Base-by-base conservation (phyloP, 148 eudicot species). In the Polygonum aviculare region DNA sequence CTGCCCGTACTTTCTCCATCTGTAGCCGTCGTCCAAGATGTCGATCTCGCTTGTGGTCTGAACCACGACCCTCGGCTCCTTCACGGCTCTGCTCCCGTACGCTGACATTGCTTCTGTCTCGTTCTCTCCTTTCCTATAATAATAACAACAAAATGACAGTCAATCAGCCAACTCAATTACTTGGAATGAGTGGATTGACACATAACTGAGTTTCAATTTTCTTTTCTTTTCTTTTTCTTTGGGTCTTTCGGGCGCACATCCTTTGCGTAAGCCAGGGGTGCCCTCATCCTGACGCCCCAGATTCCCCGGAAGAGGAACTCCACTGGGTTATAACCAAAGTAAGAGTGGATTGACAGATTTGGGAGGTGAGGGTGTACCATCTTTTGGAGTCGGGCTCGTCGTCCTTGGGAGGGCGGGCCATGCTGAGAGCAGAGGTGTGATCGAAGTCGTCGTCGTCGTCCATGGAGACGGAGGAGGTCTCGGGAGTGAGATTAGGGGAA, bases 1-100 rank as follows among this genome's bases (percentile, higher is more conserved):
- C 44, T 92, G 97, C 6, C 97, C 97, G 36, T 92, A 92, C 76
- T 92, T 92, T 72, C 97, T 88, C 97, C 97, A 92, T 38, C 89
- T 77, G 60, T 78, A 91, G 0, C 97, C 97, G 49, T 91, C 97
- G 80, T 91, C 97, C 21, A 92, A 89, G 21, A 92, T 90, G 74
- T 92, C 97, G 9, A 92, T 90, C 67, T 92, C 94, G 74, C 97
- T 92, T 10, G 90, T 92, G 3, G 97, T 92, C 75, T 92, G 97
- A 76, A 92, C 92, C 15, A 92, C 90, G 10, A 90, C 88, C 81
- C 97, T 85, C 12, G 94, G 94, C 73, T 92, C 94, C 59, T 87
- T 83, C 14, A 88, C 90, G 0, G 97, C 86, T 65, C 85, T 85
- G 78, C 86, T 90, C 7, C 89, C 97, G 70, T 83, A 85, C 1